Evolutionary conservation across 2,329 filamentous ascomycete species (phyloP).

Genomic region (Exserohilum turcica): DNA sequence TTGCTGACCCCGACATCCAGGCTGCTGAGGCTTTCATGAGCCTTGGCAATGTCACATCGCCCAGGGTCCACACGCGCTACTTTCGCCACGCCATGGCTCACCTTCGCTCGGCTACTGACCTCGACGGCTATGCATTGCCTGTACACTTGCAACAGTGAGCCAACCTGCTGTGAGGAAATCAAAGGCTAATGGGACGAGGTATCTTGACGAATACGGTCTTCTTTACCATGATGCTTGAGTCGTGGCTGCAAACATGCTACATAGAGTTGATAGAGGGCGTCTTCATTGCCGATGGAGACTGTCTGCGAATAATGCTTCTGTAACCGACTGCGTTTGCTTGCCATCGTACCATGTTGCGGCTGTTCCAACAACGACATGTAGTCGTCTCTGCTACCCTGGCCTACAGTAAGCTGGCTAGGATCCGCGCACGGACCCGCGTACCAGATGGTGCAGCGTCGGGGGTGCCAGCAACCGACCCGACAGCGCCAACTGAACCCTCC

Average conservation of each 20-base stretch:
- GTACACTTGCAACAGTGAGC: conserved; percentile 55
- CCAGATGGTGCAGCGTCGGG: neutral
- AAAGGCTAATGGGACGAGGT: conserved; percentile 35
- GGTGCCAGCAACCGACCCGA: neutral
- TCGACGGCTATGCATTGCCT: conserved; percentile 52
- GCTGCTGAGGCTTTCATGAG: conserved; percentile 60
- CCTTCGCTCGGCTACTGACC: conserved; percentile 51
- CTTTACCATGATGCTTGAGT: conserved; percentile 16
- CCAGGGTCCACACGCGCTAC: conserved; percentile 51
- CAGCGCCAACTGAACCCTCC: conserved; percentile 2
- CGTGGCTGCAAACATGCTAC: neutral
- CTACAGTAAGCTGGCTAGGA: neutral
- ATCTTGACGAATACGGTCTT: conserved; percentile 53
- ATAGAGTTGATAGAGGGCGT: too few species aligned
- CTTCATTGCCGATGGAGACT: neutral
- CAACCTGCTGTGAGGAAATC: neutral
- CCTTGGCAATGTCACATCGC: conserved; percentile 57
- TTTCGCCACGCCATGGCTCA: conserved; percentile 55
- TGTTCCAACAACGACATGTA: neutral
- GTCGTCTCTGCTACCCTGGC: neutral
- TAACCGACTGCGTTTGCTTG: neutral
- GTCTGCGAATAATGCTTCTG: neutral
- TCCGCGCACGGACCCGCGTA: conserved; percentile 4
- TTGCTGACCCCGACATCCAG: conserved; percentile 12
- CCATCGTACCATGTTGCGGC: neutral